These are phyloP conservation scores for Candida coleopterorum DNA, from an alignment of 805 yeast genomes.

Conservation along the genomic window DNA sequence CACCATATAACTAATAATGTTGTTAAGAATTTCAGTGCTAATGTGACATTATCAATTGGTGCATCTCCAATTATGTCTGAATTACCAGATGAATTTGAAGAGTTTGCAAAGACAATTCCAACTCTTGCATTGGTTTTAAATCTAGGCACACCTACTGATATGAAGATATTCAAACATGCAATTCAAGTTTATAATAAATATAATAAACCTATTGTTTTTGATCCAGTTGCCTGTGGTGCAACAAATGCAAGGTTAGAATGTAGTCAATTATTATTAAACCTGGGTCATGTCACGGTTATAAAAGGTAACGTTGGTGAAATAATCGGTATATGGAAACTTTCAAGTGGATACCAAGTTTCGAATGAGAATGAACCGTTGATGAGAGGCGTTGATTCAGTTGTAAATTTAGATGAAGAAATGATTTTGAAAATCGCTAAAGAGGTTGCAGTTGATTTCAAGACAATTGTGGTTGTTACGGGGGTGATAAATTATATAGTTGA, in stretches of 20 bases:
- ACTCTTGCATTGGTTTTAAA: slow-evolving; percentile 59
- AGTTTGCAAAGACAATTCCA: slow-evolving; percentile 51
- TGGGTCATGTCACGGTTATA: slow-evolving; percentile 60
- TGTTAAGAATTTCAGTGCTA: slow-evolving; percentile 86
- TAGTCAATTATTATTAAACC: slow-evolving; percentile 45
- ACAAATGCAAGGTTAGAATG: slow-evolving; percentile 50
- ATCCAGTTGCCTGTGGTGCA: slow-evolving; percentile 95
- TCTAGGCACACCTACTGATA: slow-evolving; percentile 64
- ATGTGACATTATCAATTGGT: slow-evolving; percentile 76
- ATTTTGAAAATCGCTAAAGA: slow-evolving; percentile 39
- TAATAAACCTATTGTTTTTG: slow-evolving; percentile 66
- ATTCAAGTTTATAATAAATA: slow-evolving; percentile 51
- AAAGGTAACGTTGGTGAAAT: slow-evolving; percentile 90
- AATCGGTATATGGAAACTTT: slow-evolving; percentile 45
- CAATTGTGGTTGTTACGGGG: slow-evolving; percentile 74
- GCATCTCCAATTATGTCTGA: slow-evolving; percentile 91
- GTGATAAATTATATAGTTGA: slow-evolving; percentile 23
- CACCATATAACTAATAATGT: slow-evolving; percentile 88
- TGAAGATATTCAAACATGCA: slow-evolving; percentile 47
- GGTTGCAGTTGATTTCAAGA: slow-evolving; percentile 47
- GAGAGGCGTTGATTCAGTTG: slow-evolving; percentile 69
- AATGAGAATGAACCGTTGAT: slow-evolving; percentile 32
- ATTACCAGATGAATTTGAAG: slow-evolving; percentile 58
- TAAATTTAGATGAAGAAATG: slow-evolving; percentile 16
- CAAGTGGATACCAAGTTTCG: slow-evolving; percentile 17